Evolutionary conservation across 306 rosid genomes (phyloP).

Genomic region (Castanea crenata): DNA sequence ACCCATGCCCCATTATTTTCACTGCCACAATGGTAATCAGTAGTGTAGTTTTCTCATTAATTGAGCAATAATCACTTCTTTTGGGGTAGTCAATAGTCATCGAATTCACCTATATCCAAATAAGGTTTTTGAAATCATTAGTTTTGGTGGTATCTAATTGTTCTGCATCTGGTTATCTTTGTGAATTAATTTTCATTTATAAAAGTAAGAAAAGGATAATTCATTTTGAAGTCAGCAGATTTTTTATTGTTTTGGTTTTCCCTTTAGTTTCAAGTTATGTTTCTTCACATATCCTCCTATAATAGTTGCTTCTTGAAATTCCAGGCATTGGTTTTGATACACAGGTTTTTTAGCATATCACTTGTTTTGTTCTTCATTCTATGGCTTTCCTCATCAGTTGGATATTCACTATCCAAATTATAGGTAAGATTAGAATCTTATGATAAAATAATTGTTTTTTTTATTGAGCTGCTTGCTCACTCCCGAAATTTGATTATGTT

Average conservation of each 20-base stretch:
- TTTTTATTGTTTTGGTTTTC: background rate
- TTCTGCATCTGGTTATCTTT: too few species aligned
- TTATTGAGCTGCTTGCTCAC: slow-evolving; percentile 11
- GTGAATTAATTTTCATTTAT: background rate
- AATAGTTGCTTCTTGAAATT: slow-evolving; percentile 67
- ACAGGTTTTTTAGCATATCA: slow-evolving; percentile 96
- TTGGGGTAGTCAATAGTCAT: background rate
- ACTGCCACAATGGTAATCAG: background rate
- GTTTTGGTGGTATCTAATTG: too few species aligned
- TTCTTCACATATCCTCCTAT: slow-evolving; percentile 31
- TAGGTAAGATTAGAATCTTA: slow-evolving; percentile 45
- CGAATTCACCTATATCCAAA: background rate
- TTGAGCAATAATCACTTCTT: background rate
- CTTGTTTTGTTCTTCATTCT: slow-evolving; percentile 73
- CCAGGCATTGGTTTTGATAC: slow-evolving; percentile 98
- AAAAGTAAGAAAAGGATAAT: background rate
- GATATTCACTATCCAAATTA: slow-evolving; percentile 30
- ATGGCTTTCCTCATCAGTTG: slow-evolving; percentile 71
- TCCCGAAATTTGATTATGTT: slow-evolving; percentile 19
- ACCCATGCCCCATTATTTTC: background rate
- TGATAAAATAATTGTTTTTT: slow-evolving; percentile 18
- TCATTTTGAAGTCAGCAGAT: too few species aligned
- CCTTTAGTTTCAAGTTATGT: slow-evolving; percentile 11
- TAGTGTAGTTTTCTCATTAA: background rate
- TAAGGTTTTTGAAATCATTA: too few species aligned